Conservation (phyloP, 2,329 filamentous ascomycete genomes). For the Blastomyces silverae region DNA sequence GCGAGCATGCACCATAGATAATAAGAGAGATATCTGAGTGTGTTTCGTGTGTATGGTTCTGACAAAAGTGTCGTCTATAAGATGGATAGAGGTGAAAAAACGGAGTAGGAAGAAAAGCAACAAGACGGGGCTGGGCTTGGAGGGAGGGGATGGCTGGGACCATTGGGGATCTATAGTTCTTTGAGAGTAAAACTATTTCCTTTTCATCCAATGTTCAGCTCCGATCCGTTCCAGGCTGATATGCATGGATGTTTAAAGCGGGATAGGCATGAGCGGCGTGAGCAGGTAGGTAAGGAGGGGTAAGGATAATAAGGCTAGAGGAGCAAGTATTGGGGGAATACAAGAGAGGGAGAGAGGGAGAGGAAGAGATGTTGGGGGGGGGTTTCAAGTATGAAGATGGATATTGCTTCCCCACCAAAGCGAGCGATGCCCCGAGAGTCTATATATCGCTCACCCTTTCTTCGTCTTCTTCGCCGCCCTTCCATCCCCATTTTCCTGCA, state of each 20-base stretch:
- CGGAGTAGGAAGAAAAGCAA: not conserved
- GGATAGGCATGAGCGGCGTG: not conserved
- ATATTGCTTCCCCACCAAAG: not conserved
- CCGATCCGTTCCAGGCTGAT: not conserved
- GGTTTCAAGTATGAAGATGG: not conserved
- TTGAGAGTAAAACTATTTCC: not conserved
- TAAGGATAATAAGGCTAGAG: not conserved
- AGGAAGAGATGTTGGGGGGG: not conserved
- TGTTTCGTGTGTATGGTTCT: conserved; percentile 10
- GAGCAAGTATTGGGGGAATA: not conserved
- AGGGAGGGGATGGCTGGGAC: not conserved
- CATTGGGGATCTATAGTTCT: not conserved
- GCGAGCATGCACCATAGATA: not conserved
- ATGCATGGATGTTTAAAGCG: not conserved
- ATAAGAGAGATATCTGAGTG: not conserved
- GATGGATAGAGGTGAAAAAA: not conserved
- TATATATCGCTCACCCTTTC: conserved; percentile 17
- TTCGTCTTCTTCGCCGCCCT: conserved; percentile 19
- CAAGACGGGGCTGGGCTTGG: not conserved
- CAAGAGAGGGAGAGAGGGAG: not conserved
- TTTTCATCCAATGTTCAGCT: not conserved
- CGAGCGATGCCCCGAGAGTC: not conserved
- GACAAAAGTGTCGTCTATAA: not conserved
- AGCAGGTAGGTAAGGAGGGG: not conserved
- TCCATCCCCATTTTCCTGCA: conserved; percentile 17